Evolutionary conservation across 2,329 filamentous ascomycete species (phyloP), one percentile per base, ranked within the genome.

Genomic region (Hypoxylon sp.): DNA sequence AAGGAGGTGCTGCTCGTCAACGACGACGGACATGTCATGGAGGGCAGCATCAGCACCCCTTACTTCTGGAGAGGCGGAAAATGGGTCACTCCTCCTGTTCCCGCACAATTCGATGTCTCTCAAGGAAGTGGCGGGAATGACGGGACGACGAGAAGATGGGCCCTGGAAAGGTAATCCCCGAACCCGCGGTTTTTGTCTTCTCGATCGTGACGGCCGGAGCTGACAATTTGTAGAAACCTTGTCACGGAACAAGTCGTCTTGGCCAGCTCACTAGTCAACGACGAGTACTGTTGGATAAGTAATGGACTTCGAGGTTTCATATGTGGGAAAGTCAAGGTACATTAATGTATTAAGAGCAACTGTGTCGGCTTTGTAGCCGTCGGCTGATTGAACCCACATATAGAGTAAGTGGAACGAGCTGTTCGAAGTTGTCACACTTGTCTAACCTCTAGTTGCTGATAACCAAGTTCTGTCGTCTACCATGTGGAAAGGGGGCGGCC

Each of bases 221-320:
- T 70, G 33, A 68, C 29, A 38, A 21, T 35, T 20, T 38, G 35
- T 45, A 84, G 81, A 55, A 77, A 75, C 0, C 76, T 95, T 40
- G 92, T 84, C 49, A 78, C 81, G 24, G 90, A 96, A 69, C 83
- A 86, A 61, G 73, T 77, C 2, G 78, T 97, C 13, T 73, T 73
- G n/a, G 78, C 78, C 2, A 76, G 81, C 10, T 86, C 86, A 5
- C 73, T 97, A 10, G 70, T 79, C 3, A 80, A 91, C 62, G 90
- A 88, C 1, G 93, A 97, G 73, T 81, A 88, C 49, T 89, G 93
- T 60, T 96, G 92, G 90, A 77, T 97, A 49, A 97, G 92, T 73
- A 97, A 94, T 73, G 92, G 90, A 0, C 89, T 94, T 1, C 83
- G 89, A 63, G 94, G 94, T 0, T 97, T 96, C 65, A 79, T 87